Conservation (phyloP, 2,329 filamentous ascomycete genomes). For the Pseudogymnoascus sp. region DNA sequence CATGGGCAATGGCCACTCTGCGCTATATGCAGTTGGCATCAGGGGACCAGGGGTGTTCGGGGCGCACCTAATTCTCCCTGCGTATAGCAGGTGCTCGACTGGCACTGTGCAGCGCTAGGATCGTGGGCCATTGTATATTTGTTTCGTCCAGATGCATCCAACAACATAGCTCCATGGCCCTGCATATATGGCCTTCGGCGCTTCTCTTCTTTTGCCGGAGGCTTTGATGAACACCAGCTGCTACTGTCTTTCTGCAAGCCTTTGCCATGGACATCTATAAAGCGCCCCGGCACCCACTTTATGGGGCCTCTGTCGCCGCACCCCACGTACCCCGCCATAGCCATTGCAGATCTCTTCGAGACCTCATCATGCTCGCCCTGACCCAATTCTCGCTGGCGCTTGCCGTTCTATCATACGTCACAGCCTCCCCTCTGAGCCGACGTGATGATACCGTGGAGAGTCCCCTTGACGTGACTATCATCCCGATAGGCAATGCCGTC, state of each 20-base stretch:
- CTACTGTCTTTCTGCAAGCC: not conserved
- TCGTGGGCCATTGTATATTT: not conserved
- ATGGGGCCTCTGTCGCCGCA: not conserved
- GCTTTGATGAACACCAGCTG: not conserved
- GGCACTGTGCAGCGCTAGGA: not conserved
- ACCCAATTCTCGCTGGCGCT: slow-evolving; percentile 15
- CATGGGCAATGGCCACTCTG: not conserved
- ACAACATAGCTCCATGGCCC: not conserved
- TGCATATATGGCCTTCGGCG: not conserved
- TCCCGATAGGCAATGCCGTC: slow-evolving; percentile 28
- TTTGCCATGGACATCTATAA: not conserved
- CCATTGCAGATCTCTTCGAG: slow-evolving; percentile 16
- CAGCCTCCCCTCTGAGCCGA: slow-evolving; percentile 19
- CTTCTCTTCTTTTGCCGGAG: not conserved
- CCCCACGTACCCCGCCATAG: not conserved
- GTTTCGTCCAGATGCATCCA: not conserved
- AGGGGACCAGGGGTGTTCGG: not conserved
- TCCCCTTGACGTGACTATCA: slow-evolving; percentile 20
- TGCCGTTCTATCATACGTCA: slow-evolving; percentile 12
- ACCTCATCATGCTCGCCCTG: slow-evolving; percentile 23
- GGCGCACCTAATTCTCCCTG: not conserved
- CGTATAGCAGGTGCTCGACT: not conserved
- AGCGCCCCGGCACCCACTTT: not conserved
- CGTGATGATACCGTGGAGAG: slow-evolving; percentile 24
- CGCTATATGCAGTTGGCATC: not conserved